Percentiles rank a stretch among this genome's conserved stretches.
Evolutionary conservation across 257 asterid genomes (phyloP).

Genomic region (Lavandula angustifolia): DNA sequence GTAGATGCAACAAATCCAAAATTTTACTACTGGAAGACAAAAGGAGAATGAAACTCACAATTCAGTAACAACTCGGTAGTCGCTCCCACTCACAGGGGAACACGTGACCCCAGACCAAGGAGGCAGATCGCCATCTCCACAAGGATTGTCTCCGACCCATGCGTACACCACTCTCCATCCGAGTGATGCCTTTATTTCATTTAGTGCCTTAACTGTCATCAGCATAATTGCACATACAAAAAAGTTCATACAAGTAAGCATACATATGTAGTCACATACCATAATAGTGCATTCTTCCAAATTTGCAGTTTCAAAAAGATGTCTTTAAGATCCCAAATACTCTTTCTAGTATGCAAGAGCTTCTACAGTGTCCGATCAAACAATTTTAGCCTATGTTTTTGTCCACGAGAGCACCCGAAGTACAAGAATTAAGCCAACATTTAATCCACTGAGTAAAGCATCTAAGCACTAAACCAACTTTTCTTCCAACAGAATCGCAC

Average conservation of each 20-base stretch:
- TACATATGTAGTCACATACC: slow-evolving; percentile 19
- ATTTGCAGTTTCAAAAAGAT: background rate
- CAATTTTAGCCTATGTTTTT: background rate
- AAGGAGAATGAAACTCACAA: slow-evolving; percentile 54
- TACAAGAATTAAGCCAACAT: background rate
- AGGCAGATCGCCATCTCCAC: slow-evolving; percentile 95
- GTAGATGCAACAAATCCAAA: background rate
- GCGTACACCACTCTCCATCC: slow-evolving; percentile 99
- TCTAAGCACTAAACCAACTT: background rate
- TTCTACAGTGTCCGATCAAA: background rate
- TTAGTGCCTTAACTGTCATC: slow-evolving; percentile 80
- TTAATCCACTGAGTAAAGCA: slow-evolving; percentile 20
- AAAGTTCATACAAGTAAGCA: slow-evolving; percentile 1
- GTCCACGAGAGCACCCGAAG: no score
- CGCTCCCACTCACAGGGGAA: slow-evolving; percentile 77
- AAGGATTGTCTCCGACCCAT: slow-evolving; percentile 99
- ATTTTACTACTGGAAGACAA: background rate
- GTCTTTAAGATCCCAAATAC: slow-evolving; percentile 10
- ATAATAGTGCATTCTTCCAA: slow-evolving; percentile 12
- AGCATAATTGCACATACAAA: slow-evolving; percentile 23
- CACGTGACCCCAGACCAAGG: slow-evolving; percentile 96
- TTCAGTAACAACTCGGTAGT: slow-evolving; percentile 88
- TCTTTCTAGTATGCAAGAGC: background rate
- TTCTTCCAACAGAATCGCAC: background rate
- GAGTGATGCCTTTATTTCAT: slow-evolving; percentile 94